phyloP scores from a whole-genome alignment of 495 filamentous ascomycete genomes.

The Pyrenula massariospora region DNA sequence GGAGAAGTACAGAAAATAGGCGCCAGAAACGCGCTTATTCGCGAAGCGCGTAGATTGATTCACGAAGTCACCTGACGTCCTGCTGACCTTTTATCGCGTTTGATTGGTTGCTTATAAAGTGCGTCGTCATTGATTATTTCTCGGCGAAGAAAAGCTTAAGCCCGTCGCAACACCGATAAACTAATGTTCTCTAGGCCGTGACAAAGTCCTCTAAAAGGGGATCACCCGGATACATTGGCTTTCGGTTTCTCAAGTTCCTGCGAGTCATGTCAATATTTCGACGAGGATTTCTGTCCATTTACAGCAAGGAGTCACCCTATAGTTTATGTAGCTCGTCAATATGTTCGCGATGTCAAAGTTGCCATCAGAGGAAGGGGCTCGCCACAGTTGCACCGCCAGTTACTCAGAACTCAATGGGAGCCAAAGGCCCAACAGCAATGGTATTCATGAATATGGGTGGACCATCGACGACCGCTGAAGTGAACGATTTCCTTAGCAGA shows the following conservation, averaged over 20 bases:
- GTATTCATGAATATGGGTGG: constrained; percentile 99
- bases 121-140: neutral
- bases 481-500: constrained; percentile 82
- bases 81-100: neutral
- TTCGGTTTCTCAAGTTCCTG: neutral
- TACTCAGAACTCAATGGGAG: constrained; percentile 51
- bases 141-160: neutral
- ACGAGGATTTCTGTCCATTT: neutral
- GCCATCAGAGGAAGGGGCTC: constrained; percentile 11
- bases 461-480: constrained; percentile 77
- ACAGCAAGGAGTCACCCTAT: neutral
- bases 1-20: too few relatives aligned
- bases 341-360: neutral
- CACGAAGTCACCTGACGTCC: neutral
- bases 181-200: too few relatives aligned
- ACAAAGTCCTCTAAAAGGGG: too few relatives aligned
- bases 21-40: neutral
- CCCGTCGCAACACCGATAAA: too few relatives aligned
- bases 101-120: neutral
- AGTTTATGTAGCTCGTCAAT: neutral
- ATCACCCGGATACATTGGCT: too few relatives aligned
- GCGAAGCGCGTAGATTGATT: neutral
- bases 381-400: constrained; percentile 65
- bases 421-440: constrained; percentile 77
- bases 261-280: neutral